A percentile compares a stretch with the other conserved stretches of the same genome.
phyloP scores from a whole-genome alignment of 805 yeast species.

The Kodamaea jinghongensis region DNA sequence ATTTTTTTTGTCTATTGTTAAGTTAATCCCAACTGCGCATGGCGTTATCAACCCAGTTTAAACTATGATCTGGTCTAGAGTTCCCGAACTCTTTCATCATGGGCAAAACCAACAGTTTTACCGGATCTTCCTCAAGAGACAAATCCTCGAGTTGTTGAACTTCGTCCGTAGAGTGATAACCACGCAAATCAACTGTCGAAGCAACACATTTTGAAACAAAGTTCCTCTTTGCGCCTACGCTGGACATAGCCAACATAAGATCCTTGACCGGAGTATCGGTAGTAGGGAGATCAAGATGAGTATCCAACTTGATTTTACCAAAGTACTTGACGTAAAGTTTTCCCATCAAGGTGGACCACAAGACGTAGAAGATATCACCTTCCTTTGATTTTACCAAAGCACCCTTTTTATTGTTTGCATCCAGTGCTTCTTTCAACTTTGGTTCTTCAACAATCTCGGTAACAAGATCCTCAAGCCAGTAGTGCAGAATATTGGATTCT shows the following conservation, averaged over 20 bases:
- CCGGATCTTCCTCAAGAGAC: too few relatives aligned
- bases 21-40: conserved; percentile 27
- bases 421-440: too few relatives aligned
- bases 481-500: too few relatives aligned
- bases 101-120: conserved; percentile 22
- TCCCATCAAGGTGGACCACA: conserved; percentile 3
- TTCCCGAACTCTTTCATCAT: conserved; percentile 35
- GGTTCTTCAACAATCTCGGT: too few relatives aligned
- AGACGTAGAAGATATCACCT: conserved; percentile 1
- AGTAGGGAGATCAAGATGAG: too few relatives aligned
- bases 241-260: conserved; percentile 13
- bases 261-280: too few relatives aligned
- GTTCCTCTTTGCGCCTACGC: conserved; percentile 15
- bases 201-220: too few relatives aligned
- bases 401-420: not conserved
- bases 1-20: too few relatives aligned
- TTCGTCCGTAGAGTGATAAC: too few relatives aligned
- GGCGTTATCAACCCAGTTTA: conserved; percentile 39
- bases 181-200: too few relatives aligned
- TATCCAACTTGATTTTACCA: conserved; percentile 1
- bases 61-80: conserved; percentile 23
- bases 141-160: too few relatives aligned
- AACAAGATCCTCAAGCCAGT: too few relatives aligned
- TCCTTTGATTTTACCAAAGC: conserved; percentile 3
- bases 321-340: conserved; percentile 2